Conservation (phyloP, 2,329 filamentous ascomycete species). For the Stachybotrys elegans region DNA sequence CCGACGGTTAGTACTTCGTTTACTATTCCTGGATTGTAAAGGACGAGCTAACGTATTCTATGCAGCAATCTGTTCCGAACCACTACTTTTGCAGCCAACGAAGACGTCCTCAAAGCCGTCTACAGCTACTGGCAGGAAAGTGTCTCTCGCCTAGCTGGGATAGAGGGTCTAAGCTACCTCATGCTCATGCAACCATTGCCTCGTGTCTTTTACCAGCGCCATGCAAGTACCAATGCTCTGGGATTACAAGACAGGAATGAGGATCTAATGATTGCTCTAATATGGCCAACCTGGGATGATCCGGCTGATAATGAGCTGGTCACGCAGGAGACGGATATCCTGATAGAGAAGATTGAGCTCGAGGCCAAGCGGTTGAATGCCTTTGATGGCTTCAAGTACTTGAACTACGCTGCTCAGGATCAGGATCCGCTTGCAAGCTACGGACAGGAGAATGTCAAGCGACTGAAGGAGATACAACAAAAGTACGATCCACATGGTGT, state of each 20-base stretch:
- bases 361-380: background rate
- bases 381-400: background rate
- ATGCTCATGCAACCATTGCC: background rate
- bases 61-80: background rate
- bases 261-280: background rate
- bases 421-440: background rate
- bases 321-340: background rate
- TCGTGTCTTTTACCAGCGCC: background rate
- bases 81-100: background rate
- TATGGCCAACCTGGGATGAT: background rate
- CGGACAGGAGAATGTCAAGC: background rate
- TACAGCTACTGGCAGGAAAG: background rate
- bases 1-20: background rate
- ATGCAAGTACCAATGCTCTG: background rate
- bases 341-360: background rate
- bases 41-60: background rate
- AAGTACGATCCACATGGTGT: background rate
- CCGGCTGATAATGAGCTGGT: background rate
- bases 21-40: background rate
- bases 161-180: background rate
- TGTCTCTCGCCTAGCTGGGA: background rate
- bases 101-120: background rate
- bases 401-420: background rate
- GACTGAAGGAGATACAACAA: background rate
- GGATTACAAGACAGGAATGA: background rate